phyloP scores from a whole-genome alignment of 176 grass and related monocot genomes.

The Luzula sylvatica region DNA sequence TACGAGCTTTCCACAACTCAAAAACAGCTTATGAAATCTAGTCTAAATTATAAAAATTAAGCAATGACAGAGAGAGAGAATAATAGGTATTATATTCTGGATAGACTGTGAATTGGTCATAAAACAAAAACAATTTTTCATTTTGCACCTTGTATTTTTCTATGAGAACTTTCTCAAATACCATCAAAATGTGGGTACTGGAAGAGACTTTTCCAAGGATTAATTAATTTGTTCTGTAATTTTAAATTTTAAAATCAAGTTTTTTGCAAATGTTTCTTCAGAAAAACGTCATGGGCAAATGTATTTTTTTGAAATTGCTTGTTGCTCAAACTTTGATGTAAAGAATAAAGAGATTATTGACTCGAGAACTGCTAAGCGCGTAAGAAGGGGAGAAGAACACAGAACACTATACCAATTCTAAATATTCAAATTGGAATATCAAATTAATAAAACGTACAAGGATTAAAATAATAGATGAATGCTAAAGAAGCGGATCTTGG shows the following conservation, averaged over 20 bases:
- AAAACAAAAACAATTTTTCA: not conserved
- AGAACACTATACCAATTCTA: not conserved
- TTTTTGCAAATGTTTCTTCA: not conserved
- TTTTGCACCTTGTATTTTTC: too few species aligned
- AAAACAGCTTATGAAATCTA: constrained; percentile 14
- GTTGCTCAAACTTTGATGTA: constrained; percentile 7
- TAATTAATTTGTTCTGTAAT: too few species aligned
- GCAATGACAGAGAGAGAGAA: not conserved
- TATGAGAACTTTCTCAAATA: too few species aligned
- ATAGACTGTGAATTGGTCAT: not conserved
- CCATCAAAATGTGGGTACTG: too few species aligned
- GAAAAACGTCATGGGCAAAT: not conserved
- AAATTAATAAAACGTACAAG: not conserved
- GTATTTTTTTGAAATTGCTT: not conserved
- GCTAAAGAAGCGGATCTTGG: constrained; percentile 16
- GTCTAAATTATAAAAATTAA: constrained; percentile 2
- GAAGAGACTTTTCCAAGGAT: too few species aligned
- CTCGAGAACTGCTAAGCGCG: constrained; percentile 15
- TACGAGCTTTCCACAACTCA: constrained; percentile 15
- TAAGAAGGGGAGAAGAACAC: not conserved
- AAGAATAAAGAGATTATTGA: constrained; percentile 14
- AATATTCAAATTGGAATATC: not conserved
- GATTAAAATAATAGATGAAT: constrained; percentile 7
- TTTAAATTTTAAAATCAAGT: not conserved
- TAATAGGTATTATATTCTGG: not conserved